phyloP scores from a whole-genome alignment of 768 basidiomycete species.

The Termitomyces heimii region DNA sequence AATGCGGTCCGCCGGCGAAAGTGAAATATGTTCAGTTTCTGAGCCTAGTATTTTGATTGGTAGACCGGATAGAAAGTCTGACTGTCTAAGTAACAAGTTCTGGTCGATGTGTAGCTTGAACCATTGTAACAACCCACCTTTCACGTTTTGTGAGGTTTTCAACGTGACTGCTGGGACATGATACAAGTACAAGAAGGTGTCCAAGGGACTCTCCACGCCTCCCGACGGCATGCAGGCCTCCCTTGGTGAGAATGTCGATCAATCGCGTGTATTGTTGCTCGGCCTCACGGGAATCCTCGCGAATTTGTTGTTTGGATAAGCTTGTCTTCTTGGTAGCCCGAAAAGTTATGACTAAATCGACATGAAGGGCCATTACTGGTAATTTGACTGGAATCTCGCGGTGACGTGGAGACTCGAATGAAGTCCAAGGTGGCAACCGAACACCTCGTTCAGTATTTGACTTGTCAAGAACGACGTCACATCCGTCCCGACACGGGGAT shows the following conservation, averaged over 20 bases:
- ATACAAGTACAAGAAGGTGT: constrained; percentile 72
- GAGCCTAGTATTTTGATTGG: constrained; percentile 46
- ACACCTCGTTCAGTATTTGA: background rate
- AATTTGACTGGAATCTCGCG: background rate
- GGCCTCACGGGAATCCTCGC: constrained; percentile 57
- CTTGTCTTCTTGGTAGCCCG: constrained; percentile 43
- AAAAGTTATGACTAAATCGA: constrained; percentile 74
- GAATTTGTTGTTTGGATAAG: constrained; percentile 55
- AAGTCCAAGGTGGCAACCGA: background rate
- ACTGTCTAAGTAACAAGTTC: constrained; percentile 38
- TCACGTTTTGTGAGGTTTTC: constrained; percentile 65
- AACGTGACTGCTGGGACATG: constrained; percentile 58
- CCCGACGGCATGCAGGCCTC: constrained; percentile 67
- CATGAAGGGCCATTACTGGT: constrained; percentile 32
- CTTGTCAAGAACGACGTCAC: background rate
- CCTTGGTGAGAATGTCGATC: constrained; percentile 51
- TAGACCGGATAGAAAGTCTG: constrained; percentile 73
- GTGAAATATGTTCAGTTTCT: constrained; percentile 36
- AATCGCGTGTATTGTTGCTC: constrained; percentile 66
- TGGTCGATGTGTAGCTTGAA: background rate
- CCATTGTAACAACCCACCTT: constrained; percentile 41
- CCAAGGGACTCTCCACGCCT: constrained; percentile 72
- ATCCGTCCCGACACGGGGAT: background rate
- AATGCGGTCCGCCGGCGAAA: constrained; percentile 72
- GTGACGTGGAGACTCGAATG: background rate